Conservation (phyloP, 2,329 filamentous ascomycete genomes). For the Clarireedia paspali region DNA sequence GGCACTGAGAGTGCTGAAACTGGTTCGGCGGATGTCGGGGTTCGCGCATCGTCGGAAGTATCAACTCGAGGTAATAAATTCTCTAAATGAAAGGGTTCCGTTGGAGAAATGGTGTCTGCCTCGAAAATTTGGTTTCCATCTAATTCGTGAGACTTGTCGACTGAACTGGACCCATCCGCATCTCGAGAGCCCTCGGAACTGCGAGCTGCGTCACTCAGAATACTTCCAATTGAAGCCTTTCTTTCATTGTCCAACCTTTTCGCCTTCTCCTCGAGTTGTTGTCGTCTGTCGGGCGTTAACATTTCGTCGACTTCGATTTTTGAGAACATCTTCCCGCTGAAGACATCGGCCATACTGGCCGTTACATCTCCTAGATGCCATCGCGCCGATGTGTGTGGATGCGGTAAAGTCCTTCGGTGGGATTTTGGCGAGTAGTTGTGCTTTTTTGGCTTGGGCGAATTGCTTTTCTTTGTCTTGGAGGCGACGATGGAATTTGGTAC, state of each 20-base stretch:
- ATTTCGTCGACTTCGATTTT: slow-evolving; percentile 50
- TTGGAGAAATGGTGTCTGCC: slow-evolving; percentile 21
- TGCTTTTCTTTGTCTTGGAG: slow-evolving; percentile 35
- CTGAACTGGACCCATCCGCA: neutral
- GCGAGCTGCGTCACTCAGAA: slow-evolving; percentile 5
- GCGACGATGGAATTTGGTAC: slow-evolving; percentile 28
- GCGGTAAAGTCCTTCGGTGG: slow-evolving; percentile 7
- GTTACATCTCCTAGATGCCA: slow-evolving; percentile 48
- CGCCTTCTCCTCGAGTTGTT: slow-evolving; percentile 28
- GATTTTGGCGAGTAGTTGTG: slow-evolving; percentile 9
- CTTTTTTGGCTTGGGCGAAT: slow-evolving; percentile 27
- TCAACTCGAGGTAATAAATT: slow-evolving; percentile 38
- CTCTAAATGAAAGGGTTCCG: slow-evolving; percentile 44
- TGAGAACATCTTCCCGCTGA: slow-evolving; percentile 47
- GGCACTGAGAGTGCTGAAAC: neutral
- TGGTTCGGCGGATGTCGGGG: neutral
- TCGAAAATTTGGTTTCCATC: neutral
- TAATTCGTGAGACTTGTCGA: neutral
- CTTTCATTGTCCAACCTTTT: slow-evolving; percentile 16
- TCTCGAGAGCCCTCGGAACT: neutral
- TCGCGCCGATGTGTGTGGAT: slow-evolving; percentile 30
- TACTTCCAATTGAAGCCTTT: slow-evolving; percentile 16
- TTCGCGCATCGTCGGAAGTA: slow-evolving; percentile 22
- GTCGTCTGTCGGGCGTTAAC: slow-evolving; percentile 44
- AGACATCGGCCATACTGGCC: slow-evolving; percentile 49